Conservation (phyloP, 2,329 filamentous ascomycete genomes). For the Beauveria pseudobassiana region DNA sequence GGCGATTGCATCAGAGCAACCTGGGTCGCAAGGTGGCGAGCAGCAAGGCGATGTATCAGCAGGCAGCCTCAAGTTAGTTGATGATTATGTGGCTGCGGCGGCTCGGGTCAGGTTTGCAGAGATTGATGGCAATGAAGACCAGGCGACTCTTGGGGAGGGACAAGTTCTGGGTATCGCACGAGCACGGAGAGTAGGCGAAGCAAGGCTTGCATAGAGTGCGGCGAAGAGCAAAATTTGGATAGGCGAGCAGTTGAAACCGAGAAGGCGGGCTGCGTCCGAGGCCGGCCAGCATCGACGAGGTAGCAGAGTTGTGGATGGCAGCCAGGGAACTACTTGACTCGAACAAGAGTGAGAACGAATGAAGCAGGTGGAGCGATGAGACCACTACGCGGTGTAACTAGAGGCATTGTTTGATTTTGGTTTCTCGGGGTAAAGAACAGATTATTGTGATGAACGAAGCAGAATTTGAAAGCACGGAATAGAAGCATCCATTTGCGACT, state of each 20-base stretch:
- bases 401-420: background rate
- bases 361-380: background rate
- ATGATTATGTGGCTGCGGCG: conserved; percentile 1
- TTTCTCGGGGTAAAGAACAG: background rate
- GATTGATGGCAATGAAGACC: conserved; percentile 4
- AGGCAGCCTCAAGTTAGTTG: background rate
- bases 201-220: background rate
- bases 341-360: background rate
- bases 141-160: background rate
- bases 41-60: background rate
- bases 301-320: conserved; percentile 18
- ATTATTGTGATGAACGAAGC: background rate
- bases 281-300: conserved; percentile 6
- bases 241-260: background rate
- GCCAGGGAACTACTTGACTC: conserved; percentile 20
- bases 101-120: conserved; percentile 9
- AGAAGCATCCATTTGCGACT: background rate
- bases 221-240: conserved; percentile 1
- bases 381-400: background rate
- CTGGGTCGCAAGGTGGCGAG: background rate
- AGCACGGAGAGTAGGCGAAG: background rate
- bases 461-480: background rate
- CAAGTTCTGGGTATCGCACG: background rate
- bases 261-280: background rate
- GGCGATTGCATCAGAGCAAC: conserved; percentile 9